Evolutionary conservation across 768 basidiomycete genomes (phyloP).

Genomic region (Boletus speciosus): DNA sequence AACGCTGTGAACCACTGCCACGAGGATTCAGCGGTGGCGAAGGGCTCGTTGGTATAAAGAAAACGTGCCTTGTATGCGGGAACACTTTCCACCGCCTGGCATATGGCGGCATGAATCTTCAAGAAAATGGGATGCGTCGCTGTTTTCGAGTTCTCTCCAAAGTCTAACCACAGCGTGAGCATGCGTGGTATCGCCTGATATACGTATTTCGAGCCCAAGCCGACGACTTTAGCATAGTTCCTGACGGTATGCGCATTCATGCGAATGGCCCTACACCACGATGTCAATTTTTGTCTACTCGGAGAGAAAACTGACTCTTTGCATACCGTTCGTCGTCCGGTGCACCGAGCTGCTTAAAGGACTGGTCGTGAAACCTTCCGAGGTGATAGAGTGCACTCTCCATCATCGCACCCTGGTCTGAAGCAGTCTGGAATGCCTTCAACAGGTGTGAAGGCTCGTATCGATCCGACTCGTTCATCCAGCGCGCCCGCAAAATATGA

Average conservation of each 20-base stretch:
- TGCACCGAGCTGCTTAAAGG: slow-evolving; percentile 51
- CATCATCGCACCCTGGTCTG: slow-evolving; percentile 53
- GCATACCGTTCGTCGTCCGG: slow-evolving; percentile 54
- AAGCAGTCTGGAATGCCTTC: slow-evolving; percentile 51
- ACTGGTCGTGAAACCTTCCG: slow-evolving; percentile 85
- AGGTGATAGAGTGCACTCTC: slow-evolving; percentile 85
- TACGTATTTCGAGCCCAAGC: slow-evolving; percentile 87
- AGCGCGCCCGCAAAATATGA: slow-evolving; percentile 77
- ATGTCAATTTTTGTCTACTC: not conserved
- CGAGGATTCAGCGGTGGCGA: slow-evolving; percentile 6
- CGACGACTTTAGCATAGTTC: slow-evolving; percentile 67
- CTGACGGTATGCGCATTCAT: slow-evolving; percentile 67
- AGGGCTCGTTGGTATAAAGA: not conserved
- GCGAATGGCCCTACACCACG: slow-evolving; percentile 46
- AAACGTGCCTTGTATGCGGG: slow-evolving; percentile 74
- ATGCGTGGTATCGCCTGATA: slow-evolving; percentile 94
- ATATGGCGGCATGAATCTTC: slow-evolving; percentile 56
- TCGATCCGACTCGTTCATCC: slow-evolving; percentile 89
- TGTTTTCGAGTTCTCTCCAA: slow-evolving; percentile 55
- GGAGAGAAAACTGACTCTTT: not conserved
- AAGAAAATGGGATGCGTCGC: slow-evolving; percentile 39
- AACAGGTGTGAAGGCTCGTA: slow-evolving; percentile 65
- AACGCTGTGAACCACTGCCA: slow-evolving; percentile 92
- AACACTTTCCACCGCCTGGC: slow-evolving; percentile 52
- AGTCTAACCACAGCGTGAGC: slow-evolving; percentile 91